Base-by-base conservation (phyloP, 2,329 filamentous ascomycete species). In the Scedosporium minutisporum region DNA sequence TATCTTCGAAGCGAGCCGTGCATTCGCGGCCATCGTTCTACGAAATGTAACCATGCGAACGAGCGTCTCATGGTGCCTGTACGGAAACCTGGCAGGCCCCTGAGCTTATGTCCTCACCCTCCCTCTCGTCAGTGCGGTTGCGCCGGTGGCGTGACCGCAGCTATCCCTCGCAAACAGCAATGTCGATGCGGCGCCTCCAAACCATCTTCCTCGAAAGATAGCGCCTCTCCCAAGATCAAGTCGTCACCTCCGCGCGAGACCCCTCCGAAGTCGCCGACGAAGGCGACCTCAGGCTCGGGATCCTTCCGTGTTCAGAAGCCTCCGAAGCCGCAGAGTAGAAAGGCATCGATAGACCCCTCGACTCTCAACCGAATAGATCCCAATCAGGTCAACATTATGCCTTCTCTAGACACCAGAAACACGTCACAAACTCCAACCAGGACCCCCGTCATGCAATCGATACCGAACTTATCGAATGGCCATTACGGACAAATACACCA, bases 11-110 rank as follows among this genome's bases (percentile, higher is more conserved):
- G 87, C 74, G 85, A 85, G 78, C 87, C 87, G 70, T 90, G 88
- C 72, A 90, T 90, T 68, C 85, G 87, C 69, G 88, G 88, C 63
- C 88, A 91, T 73, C 85, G 88, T 68, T 90, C 88, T 33, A 89
- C 87, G 61, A 89, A 88, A 77, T 91, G 88, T 73, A 86, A 82
- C 58, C 88, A 91, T 71, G 80, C 79, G 64, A 80, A 81, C 66
- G 87, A 89, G 68, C 83, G 87, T 64, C 76, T 89, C 41, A 85
- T 90, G 79, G 78, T 89, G 3, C 85, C 86, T 23, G 88, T 91
- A 16, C 83, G 87, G 65, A 90, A 90, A 69, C 87, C 88, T 16
- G 88, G 88, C 18, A 81, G 88, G 59, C 88, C 87, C 7, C 74
- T 90, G 62, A 89, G 86, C 71, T 81, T 82, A 62, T 90, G 87